A percentile compares a stretch with the other conserved stretches of the same genome.
These are phyloP conservation scores for Leccinum disarticulatum DNA, from an alignment of 768 basidiomycete genomes.

Conservation along the genomic window DNA sequence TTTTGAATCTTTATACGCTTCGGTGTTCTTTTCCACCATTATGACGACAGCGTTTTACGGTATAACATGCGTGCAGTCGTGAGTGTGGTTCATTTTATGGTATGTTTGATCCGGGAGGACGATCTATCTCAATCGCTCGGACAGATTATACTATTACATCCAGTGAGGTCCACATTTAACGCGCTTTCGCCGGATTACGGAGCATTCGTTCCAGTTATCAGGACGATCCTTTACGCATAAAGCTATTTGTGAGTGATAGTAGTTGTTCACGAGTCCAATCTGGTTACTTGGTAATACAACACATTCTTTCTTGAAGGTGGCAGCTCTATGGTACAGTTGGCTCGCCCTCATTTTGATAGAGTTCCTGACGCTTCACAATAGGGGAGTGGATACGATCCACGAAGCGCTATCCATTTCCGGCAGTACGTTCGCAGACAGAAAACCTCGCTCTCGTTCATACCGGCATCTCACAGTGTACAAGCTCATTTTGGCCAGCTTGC, in stretches of 20 bases:
- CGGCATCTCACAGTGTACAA: slow-evolving; percentile 6
- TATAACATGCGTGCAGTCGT: too few species aligned
- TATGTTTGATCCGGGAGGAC: too few species aligned
- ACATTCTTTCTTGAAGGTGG: slow-evolving; percentile 3
- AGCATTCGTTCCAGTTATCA: slow-evolving; percentile 1
- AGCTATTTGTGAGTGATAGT: slow-evolving; percentile 12
- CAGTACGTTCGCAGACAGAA: not conserved
- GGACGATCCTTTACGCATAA: slow-evolving; percentile 3
- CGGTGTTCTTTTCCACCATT: too few species aligned
- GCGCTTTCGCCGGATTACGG: not conserved
- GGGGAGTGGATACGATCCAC: slow-evolving; percentile 12
- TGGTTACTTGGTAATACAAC: not conserved
- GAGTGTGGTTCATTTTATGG: too few species aligned
- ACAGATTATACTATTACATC: not conserved
- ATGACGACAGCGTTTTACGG: too few species aligned
- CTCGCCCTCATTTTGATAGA: not conserved
- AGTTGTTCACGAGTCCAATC: not conserved
- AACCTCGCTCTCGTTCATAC: not conserved
- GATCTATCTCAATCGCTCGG: not conserved
- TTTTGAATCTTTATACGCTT: too few species aligned
- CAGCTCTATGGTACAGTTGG: slow-evolving; percentile 6
- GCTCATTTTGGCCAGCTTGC: slow-evolving; percentile 1
- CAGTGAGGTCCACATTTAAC: not conserved
- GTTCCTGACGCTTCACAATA: not conserved
- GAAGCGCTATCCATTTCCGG: slow-evolving; percentile 9